Percentiles rank a stretch among this genome's conserved stretches.
Conservation (phyloP, 1,139 yeast species). For the Candida labiduridarum region DNA sequence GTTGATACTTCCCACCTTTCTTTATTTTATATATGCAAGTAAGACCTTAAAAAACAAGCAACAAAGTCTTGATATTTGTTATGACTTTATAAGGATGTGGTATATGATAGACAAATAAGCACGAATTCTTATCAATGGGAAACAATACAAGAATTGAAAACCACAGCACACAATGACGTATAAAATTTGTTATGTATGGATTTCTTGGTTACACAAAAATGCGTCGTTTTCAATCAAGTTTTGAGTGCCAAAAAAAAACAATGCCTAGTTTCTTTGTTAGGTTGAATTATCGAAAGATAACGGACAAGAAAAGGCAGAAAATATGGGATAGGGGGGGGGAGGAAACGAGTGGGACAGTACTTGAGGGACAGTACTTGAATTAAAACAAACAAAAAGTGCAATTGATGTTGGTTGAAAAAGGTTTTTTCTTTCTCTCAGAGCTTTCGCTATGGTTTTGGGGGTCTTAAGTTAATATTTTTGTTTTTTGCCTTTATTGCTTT, state of each 20-base stretch:
- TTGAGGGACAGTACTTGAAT: too few relatives aligned
- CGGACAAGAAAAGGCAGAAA: too few relatives aligned
- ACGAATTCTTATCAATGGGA: too few relatives aligned
- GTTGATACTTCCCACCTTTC: not conserved
- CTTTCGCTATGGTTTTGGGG: not conserved
- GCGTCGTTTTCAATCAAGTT: not conserved
- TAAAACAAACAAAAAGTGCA: too few relatives aligned
- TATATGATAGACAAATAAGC: too few relatives aligned
- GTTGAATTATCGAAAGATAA: too few relatives aligned
- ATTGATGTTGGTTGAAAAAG: not conserved
- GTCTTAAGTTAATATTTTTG: not conserved
- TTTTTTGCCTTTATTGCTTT: not conserved
- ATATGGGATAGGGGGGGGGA: not conserved
- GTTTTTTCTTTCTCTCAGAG: not conserved
- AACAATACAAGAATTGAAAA: not conserved
- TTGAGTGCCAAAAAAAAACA: not conserved
- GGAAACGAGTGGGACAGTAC: not conserved
- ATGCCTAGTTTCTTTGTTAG: not conserved
- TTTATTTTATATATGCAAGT: not conserved
- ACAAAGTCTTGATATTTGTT: too few relatives aligned
- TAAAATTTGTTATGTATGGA: not conserved
- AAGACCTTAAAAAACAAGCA: too few relatives aligned
- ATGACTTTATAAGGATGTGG: too few relatives aligned
- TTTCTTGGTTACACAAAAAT: slow-evolving; percentile 1
- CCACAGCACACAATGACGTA: not conserved